phyloP scores from a whole-genome alignment of 2,329 filamentous ascomycete species.

The Xylaria sp. region DNA sequence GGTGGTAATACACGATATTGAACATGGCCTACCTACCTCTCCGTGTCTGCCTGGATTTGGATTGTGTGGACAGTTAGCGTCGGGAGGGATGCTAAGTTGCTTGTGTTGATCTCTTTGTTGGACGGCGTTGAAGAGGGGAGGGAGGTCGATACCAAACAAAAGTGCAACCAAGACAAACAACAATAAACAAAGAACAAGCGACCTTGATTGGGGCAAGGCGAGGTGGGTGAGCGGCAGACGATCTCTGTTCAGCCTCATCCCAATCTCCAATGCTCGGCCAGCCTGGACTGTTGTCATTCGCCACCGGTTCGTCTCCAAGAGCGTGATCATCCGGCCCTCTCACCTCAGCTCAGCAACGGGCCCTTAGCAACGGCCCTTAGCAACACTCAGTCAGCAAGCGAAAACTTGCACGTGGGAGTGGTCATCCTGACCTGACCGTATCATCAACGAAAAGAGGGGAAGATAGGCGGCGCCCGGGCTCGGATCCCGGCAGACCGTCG shows the following conservation, averaged over 20 bases:
- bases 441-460: slow-evolving; percentile 26
- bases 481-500: slow-evolving; percentile 16
- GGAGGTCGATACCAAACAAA: neutral
- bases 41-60: too few species aligned
- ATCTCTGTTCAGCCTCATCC: slow-evolving; percentile 32
- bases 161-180: neutral
- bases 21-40: too few species aligned
- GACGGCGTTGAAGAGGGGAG: neutral
- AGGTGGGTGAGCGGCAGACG: slow-evolving; percentile 1
- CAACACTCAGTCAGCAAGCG: neutral
- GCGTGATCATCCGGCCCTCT: slow-evolving; percentile 4
- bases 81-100: too few species aligned
- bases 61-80: too few species aligned
- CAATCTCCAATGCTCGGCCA: slow-evolving; percentile 7
- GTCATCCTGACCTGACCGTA: slow-evolving; percentile 3
- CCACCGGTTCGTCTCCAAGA: slow-evolving; percentile 9
- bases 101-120: neutral
- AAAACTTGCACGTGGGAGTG: slow-evolving; percentile 25
- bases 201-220: slow-evolving; percentile 1
- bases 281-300: slow-evolving; percentile 17
- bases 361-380: too few species aligned
- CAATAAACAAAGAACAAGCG: slow-evolving; percentile 9
- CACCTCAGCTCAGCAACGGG: too few species aligned
- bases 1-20: too few species aligned
- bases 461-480: slow-evolving; percentile 6